Percentiles rank a stretch among this genome's conserved stretches.
phyloP scores from a whole-genome alignment of 371 early-diverging fungal species.

The Lichtheimia hyalospora region DNA sequence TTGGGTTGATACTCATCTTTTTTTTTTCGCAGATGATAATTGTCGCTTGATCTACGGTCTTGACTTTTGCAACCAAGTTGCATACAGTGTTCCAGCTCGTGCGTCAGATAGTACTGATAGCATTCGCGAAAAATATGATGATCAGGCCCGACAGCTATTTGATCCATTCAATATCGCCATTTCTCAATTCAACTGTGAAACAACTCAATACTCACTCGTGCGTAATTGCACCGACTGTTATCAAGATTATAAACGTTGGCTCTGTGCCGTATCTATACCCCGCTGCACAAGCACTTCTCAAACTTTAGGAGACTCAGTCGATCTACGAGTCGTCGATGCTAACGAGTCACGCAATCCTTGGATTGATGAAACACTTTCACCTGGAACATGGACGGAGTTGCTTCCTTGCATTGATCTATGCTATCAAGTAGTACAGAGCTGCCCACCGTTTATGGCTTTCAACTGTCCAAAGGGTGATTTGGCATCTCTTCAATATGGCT shows the following conservation, averaged over 20 bases:
- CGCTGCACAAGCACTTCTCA: conserved; percentile 43
- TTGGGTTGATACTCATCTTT: neutral
- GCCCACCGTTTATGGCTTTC: conserved; percentile 64
- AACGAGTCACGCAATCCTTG: conserved; percentile 46
- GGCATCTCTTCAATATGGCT: conserved; percentile 44
- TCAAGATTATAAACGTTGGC: conserved; percentile 64
- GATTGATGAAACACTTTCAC: conserved; percentile 38
- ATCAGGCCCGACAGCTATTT: conserved; percentile 39
- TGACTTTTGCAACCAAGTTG: conserved; percentile 58
- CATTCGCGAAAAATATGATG: conserved; percentile 45
- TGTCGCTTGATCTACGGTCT: conserved; percentile 60
- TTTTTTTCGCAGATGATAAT: conserved; percentile 33
- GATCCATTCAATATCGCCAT: conserved; percentile 53
- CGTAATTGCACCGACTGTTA: conserved; percentile 64
- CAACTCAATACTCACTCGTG: conserved; percentile 60
- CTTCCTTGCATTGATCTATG: conserved; percentile 68
- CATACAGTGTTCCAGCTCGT: conserved; percentile 42
- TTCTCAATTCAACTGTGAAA: conserved; percentile 58
- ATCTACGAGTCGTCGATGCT: conserved; percentile 23
- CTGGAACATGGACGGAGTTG: conserved; percentile 55
- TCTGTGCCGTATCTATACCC: conserved; percentile 65
- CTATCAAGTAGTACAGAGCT: conserved; percentile 64
- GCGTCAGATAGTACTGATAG: conserved; percentile 17
- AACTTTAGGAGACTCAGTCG: neutral
- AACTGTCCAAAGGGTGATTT: conserved; percentile 58